Base-by-base conservation (phyloP, 2,329 filamentous ascomycete species). In the Pestalotiopsis sp. region DNA sequence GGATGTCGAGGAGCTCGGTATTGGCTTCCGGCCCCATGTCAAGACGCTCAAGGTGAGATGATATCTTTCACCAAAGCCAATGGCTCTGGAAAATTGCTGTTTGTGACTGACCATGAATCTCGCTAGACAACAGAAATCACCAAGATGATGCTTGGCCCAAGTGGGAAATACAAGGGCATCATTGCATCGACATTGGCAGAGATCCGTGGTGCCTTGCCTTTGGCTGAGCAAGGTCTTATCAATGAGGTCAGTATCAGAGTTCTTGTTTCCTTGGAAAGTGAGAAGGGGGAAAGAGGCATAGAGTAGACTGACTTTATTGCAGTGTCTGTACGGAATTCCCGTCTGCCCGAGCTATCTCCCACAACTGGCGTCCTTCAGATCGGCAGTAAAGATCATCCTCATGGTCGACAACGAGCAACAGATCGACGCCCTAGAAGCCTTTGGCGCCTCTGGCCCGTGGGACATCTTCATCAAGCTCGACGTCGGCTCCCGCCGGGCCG, bases 381-480 rank as follows among this genome's bases (percentile, higher is more conserved):
- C n/a, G 11, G 31, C 64, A 12, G 4, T 66, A 17, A 31, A 45
- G 14, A 58, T 66, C 45, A 20, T 58, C 23, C 41, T 66, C 41
- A 66, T 66, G 64, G 40, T 66, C 41, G 64, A 66, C 49, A 66
- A 40, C 23, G 64, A 66, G 49, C 64, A 66, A 45, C 64, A 66
- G 20, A 38, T 66, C 14, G 41, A 56, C 23, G 36, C 23, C 12
- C 41, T 66, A 23, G 64, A 66, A 36, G 31, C 14, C 1, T 56
- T 31, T 17, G 27, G 31, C 9, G 52, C 5, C 2, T 13, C 52
- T 0, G 2, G 58, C 1, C 64, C 64, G 2, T 66, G 64, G 64
- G 64, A 66, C 25, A 49, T 66, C 64, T 66, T 66, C 25, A 58
- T 66, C 64, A 66, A 66, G 64, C 41, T 66, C 41, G 64, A 66